Evolutionary conservation across 2,329 filamentous ascomycete genomes (phyloP), one percentile per base, ranked within the genome.

Genomic region (Davidsoniella eucalypti): DNA sequence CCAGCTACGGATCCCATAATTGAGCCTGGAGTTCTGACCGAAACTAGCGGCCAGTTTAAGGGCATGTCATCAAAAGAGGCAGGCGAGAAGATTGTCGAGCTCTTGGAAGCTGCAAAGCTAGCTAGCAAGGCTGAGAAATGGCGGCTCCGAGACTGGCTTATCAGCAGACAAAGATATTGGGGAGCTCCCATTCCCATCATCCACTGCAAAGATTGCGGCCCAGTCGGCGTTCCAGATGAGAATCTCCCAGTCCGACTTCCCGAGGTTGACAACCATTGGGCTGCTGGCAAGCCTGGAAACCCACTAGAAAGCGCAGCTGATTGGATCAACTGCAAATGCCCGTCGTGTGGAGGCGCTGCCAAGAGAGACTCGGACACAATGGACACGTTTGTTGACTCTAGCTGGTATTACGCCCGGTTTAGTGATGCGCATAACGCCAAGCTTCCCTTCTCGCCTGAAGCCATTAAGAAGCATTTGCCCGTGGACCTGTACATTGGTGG

Each of bases 371-470:
- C 87, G 0, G 87, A 94, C 61, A 94, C 87, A 2, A 94, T 94
- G 87, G 87, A 94, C 63, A 94, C 87, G 0, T 94, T 94, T 65
- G 87, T 94, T 54, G 87, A 94, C 65, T 94, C 87, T 1, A 93
- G 87, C 49, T 94, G 87, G 87, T 94, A 94, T 63, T 94, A 81
- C 59, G 78, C 88, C 65, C 76, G 86, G 10, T 94, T 87, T 58
- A 65, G 80, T 25, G 85, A 93, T 58, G 69, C 83, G 1, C 68
- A 78, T 16, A 88, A 92, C 56, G 56, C 68, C 12, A 59, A 71
- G 2, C 61, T 67, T 12, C 78, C 78, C 0, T 79, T 93, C 55
- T 78, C 76, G 1, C 65, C 77, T n/a, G 65, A 70, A 16, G 70
- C 70, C 9, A 75, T 76, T 10, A 25, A 50, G 25, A 68, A 72